Base-by-base conservation (phyloP, 2,329 filamentous ascomycete species). In the Eutypella sp. region DNA sequence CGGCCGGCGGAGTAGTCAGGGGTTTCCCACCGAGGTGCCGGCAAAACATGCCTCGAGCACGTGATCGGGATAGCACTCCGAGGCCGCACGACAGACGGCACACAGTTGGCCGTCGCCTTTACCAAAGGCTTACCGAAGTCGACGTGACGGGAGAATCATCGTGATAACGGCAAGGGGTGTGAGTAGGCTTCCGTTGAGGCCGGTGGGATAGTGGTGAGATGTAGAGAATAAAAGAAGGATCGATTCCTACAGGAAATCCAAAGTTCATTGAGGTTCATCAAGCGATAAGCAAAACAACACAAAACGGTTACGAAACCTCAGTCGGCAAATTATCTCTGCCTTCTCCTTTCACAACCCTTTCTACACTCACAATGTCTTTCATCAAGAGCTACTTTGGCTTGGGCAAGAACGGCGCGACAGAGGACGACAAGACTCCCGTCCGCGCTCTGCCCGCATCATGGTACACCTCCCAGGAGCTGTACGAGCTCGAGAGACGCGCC, bases 401-500 rank as follows among this genome's bases (percentile, higher is more conserved):
- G 33, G 63, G 63, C n/a, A 49, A 47, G 15, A 31, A 47, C 40
- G 22, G 56, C 39, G 46, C 54, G 16, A 44, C 50, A 15, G 31
- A 33, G 10, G 15, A 34, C 31, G 31, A 16, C 31, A 34, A 34
- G 31, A 34, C 31, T n/a, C 25, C 25, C 13, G 25, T 13, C 7
- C 25, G 63, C 33, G 66, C 75, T 18, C 60, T 80, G 2, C 76
- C 76, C 2, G 67, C 64, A 6, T 72, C 70, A 11, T 79, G 75
- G 76, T 80, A 75, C 58, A 69, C 63, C 11, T 74, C 71, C 4
- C 60, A 64, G n/a, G 71, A 73, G 49, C 75, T 81, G 67, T 79
- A 76, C 53, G 70, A 79, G 55, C 72, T 81, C 1, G 78, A 81
- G 58, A 65, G 74, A 20, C 71, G 77, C 13, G 73, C 76, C 38